Evolutionary conservation across 306 rosid species (phyloP), one percentile per base, ranked within the genome.

Genomic region (Crataegus laevigata): DNA sequence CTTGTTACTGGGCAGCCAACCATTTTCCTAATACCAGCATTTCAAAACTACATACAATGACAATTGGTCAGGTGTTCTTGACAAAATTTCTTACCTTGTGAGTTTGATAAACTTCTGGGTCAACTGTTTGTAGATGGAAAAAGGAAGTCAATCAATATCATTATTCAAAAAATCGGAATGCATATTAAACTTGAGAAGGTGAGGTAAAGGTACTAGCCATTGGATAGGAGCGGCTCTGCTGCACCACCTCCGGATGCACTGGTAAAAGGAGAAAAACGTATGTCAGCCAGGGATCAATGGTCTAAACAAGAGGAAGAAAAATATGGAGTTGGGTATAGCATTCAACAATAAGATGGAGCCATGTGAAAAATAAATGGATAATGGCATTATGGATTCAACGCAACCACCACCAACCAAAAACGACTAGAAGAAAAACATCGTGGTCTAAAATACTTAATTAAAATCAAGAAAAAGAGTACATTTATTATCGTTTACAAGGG

Each of bases 201-300:
- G 8, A 50, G 71, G 70, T 58, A 26, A 79, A 81, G 77, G 81
- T 63, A 87, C 96, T 85, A 12, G n/a, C 99, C 96, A 82, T 94
- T 83, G 38, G 93, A 94, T 75, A 94, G 89, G 77, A 92, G 75
- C 24, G 88, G 84, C 78, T 84, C 88, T 64, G 70, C 47, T 81
- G 80, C 57, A 77, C 69, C 62, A 69, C 78, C 74, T 75, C 96
- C 94, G 29, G 90, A 87, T 75, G 91, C 96, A 77, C 99, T 94
- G 84, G 76, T 24, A 11, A 69, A 66, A 66, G 69, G 71, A 77
- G 82, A 63, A 75, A 76, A 75, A 73, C 50, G 42, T 11, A 78
- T 29, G 55, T 80, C 43, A 68, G 76, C 68, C 52, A 12, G 68
- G 52, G 17, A n/a, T 51, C 36, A 66, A 70, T n/a, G 28, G 30